Percentiles rank a stretch among this genome's conserved stretches.
phyloP scores from a whole-genome alignment of 2,329 filamentous ascomycete species.

The Curvularia spicifera region DNA sequence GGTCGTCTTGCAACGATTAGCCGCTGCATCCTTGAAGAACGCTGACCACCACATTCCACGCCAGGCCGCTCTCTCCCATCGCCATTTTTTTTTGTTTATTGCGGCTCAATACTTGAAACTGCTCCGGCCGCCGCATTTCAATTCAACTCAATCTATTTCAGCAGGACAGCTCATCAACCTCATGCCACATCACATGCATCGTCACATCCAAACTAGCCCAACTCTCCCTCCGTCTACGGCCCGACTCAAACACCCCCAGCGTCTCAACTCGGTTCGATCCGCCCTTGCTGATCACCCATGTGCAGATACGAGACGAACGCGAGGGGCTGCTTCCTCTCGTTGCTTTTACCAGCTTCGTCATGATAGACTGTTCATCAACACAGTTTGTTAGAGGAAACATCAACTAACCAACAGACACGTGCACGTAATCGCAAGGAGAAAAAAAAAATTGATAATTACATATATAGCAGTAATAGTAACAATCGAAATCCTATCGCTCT shows the following conservation, averaged over 20 bases:
- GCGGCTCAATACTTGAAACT: too few relatives aligned
- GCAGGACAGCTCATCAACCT: background rate
- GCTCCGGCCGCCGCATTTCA: background rate
- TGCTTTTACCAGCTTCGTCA: background rate
- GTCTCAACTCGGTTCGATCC: background rate
- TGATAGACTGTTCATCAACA: too few relatives aligned
- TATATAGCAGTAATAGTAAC: background rate
- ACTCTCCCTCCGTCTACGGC: background rate
- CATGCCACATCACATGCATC: background rate
- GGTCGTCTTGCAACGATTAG: too few relatives aligned
- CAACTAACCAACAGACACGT: too few relatives aligned
- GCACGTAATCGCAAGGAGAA: too few relatives aligned
- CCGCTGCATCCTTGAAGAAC: too few relatives aligned
- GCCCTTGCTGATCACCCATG: background rate
- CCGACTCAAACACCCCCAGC: background rate
- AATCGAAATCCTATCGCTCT: background rate
- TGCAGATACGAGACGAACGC: background rate
- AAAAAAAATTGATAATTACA: too few relatives aligned
- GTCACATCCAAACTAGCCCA: background rate
- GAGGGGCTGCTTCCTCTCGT: background rate
- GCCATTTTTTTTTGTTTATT: too few relatives aligned
- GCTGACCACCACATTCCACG: too few relatives aligned
- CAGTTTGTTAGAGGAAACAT: background rate
- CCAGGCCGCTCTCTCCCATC: too few relatives aligned
- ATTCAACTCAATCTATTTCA: background rate